Evolutionary conservation across 2,329 filamentous ascomycete genomes (phyloP), one percentile per base, ranked within the genome.

Genomic region (Harringtonia lauricola): DNA sequence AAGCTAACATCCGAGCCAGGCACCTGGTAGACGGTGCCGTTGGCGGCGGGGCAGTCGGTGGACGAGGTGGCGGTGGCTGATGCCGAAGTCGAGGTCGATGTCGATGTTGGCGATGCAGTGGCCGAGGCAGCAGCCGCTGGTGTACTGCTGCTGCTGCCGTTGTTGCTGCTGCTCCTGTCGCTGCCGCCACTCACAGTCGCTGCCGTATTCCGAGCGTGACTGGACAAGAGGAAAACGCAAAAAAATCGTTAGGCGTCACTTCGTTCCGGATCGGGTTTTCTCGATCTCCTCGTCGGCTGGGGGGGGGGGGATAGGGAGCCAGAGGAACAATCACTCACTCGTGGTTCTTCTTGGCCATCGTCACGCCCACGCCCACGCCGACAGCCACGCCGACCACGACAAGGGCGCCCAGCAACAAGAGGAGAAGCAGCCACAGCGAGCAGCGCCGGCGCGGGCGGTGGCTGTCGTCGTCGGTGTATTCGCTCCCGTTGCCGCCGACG

Each of bases 11-110:
- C 52, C 4, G 64, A 64, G 9, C 60, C 59, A 1, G 64, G 60
- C 1, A 67, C 65, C 21, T 55, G 42, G 50, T 66, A 71, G n/a
- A 59, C 51, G 2, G 67, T 70, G 42, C 64, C 63, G 51, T 70
- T 69, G 14, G 62, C 59, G 1, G 56, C 58, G 0, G 68, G 67
- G 42, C 68, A 71, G 38, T 61, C 57, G 2, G 58, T 54, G 24
- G 57, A 54, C 5, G 55, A 52, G 4, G 45, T 51, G 7, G 50
- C 28, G 10, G 49, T 51, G 14, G 41, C 34, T 19, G 35, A 19
- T 17, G 41, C 13, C 8, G 34, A 31, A 3, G 41, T 7, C 10
- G 41, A 18, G 4, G 41, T 7, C 10, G 41, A 18, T 34, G 39
- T 59, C 45, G 2, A 9, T 3, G 46, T 54, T 2, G 58, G 46